phyloP scores from a whole-genome alignment of 1,139 yeast genomes.

The Arxiozyma bovina region DNA sequence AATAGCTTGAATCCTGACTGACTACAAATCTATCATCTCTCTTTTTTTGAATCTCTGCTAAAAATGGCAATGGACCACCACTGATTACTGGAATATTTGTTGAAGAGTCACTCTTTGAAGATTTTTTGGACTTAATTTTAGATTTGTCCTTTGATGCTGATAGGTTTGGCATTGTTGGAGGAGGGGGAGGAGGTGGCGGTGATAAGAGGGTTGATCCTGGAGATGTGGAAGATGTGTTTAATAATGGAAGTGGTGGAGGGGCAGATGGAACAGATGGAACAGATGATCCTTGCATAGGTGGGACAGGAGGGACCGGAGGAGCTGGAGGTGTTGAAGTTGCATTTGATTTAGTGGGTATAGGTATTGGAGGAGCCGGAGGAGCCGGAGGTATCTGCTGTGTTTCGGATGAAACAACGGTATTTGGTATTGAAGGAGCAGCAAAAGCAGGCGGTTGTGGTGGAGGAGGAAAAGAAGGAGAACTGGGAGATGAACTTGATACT shows the following conservation, averaged over 20 bases:
- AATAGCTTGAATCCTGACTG: conserved; percentile 25
- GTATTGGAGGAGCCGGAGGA: conserved; percentile 16
- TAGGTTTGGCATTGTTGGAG: conserved; percentile 13
- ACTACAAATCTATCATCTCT: conserved; percentile 47
- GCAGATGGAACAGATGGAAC: conserved; percentile 10
- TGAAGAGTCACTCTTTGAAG: conserved; percentile 9
- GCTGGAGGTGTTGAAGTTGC: conserved; percentile 6
- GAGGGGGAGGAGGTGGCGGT: conserved; percentile 22
- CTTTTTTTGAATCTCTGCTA: conserved; percentile 48
- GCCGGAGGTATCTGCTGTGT: no score
- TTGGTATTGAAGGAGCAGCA: conserved; percentile 7
- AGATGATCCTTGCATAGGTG: no score
- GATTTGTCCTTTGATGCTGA: no score
- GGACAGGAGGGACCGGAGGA: conserved; percentile 14
- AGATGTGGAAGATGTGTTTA: no score
- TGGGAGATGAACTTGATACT: conserved; percentile 12
- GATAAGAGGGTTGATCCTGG: no score
- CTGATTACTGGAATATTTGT: conserved; percentile 19
- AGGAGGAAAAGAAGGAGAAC: conserved; percentile 20
- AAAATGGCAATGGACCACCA: conserved; percentile 35
- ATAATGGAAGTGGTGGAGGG: conserved; percentile 26
- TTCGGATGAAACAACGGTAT: no score
- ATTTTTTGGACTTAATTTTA: no score
- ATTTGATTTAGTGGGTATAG: conserved; percentile 13
- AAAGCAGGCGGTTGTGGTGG: conserved; percentile 11